A percentile compares a stretch with the other conserved stretches of the same genome.
These are phyloP conservation scores for Amaranthus cruentus DNA, from an alignment of 148 eudicot genomes.

Conservation along the genomic window DNA sequence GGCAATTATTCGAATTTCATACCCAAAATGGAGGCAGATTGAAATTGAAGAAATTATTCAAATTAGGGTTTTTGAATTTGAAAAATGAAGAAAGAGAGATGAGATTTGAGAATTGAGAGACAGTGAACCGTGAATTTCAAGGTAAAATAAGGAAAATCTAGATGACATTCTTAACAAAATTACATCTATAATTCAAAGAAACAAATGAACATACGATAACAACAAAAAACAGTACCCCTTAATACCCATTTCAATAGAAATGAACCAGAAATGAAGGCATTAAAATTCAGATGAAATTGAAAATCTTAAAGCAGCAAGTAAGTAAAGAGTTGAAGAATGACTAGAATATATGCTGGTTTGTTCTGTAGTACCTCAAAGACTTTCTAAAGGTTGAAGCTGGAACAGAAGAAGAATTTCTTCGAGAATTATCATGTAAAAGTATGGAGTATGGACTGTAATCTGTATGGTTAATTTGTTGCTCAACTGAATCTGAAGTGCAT, in stretches of 20 bases:
- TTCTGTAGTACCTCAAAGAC: background rate
- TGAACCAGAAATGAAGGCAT: background rate
- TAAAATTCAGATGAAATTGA: background rate
- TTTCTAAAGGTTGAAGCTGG: background rate
- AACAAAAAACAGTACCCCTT: background rate
- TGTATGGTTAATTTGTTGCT: no score
- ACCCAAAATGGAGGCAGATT: no score
- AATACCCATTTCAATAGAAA: background rate
- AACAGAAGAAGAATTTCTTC: background rate
- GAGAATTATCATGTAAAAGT: no score
- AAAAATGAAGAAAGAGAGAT: no score
- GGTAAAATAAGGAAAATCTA: background rate
- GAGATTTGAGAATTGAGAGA: no score
- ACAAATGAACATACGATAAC: background rate
- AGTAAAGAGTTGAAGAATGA: background rate
- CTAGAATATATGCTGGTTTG: background rate
- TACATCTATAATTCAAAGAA: background rate
- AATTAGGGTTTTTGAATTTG: no score
- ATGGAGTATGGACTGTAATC: no score
- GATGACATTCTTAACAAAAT: background rate
- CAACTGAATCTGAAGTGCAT: no score
- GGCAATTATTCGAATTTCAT: no score
- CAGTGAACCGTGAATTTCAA: background rate
- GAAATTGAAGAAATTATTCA: no score
- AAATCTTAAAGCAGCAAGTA: background rate